Evolutionary conservation across 306 rosid species (phyloP).

Genomic region (Luffa aegyptiaca): DNA sequence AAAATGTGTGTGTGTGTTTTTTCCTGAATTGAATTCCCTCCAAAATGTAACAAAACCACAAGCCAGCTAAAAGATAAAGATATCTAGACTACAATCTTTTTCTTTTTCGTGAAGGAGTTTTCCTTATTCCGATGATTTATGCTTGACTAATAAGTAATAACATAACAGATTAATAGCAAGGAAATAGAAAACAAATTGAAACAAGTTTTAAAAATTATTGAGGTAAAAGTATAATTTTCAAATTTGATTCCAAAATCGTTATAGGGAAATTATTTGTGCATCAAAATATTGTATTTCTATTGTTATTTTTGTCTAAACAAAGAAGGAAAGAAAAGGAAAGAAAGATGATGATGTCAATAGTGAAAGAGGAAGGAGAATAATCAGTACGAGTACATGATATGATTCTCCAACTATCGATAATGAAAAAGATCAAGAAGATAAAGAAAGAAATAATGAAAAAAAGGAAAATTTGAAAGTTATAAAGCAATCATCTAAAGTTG

Average conservation of each 20-base stretch:
- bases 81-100: no score
- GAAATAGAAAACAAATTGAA: not conserved
- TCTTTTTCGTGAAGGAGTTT: no score
- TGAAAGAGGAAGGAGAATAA: not conserved
- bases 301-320: not conserved
- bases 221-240: not conserved
- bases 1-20: no score
- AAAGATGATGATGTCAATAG: not conserved
- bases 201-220: not conserved
- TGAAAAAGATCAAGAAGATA: not conserved
- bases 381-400: not conserved
- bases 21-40: no score
- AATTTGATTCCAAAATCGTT: not conserved
- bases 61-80: not conserved
- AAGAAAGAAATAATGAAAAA: not conserved
- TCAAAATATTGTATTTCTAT: not conserved
- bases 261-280: not conserved
- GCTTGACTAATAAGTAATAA: no score
- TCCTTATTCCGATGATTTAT: no score
- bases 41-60: not conserved
- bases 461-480: not conserved
- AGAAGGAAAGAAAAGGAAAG: not conserved
- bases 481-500: not conserved
- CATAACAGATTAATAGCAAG: no score
- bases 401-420: not conserved